A percentile compares a stretch with the other conserved stretches of the same genome.
Evolutionary conservation across 108 stramenopile species (phyloP).

Genomic region (Licmophora abbreviata): DNA sequence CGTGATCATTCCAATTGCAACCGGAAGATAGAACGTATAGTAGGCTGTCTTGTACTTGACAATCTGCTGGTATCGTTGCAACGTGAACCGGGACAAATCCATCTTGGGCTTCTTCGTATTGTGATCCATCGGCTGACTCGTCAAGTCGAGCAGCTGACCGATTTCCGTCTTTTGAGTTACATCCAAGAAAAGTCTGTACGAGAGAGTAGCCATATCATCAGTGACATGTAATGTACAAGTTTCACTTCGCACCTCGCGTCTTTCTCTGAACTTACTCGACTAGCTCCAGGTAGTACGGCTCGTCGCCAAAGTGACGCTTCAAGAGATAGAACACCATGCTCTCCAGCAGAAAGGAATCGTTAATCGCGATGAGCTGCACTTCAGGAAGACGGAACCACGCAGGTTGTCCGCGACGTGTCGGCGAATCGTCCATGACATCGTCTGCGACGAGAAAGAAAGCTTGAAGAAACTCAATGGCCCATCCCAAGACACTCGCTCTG

Average conservation of each 20-base stretch:
- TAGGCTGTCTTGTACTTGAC: constrained; percentile 99
- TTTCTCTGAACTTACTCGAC: constrained; percentile 51
- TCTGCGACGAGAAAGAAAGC: constrained; percentile 98
- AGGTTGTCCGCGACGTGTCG: constrained; percentile 94
- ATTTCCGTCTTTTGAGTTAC: constrained; percentile 92
- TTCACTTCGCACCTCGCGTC: constrained; percentile 5
- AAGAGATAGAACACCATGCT: constrained; percentile 84
- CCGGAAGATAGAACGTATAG: constrained; percentile 96
- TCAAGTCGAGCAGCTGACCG: constrained; percentile 93
- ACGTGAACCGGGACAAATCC: constrained; percentile 73
- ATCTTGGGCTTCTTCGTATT: constrained; percentile 47
- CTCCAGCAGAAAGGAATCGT: constrained; percentile 93
- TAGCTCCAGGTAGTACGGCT: constrained; percentile 64
- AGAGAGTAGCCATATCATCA: too few relatives aligned
- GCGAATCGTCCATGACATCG: constrained; percentile 97
- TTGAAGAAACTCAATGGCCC: constrained; percentile 94
- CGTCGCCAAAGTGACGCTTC: constrained; percentile 71
- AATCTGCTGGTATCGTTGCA: constrained; percentile 78
- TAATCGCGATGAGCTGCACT: constrained; percentile 90
- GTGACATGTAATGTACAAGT: constrained; percentile 25
- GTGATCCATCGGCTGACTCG: constrained; percentile 31
- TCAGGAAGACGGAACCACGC: constrained; percentile 90
- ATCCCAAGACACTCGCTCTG: constrained; percentile 78
- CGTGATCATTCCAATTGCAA: constrained; percentile 72
- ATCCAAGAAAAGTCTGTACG: constrained; percentile 71